phyloP scores from a whole-genome alignment of 768 basidiomycete species.

The Lepiota venenata region DNA sequence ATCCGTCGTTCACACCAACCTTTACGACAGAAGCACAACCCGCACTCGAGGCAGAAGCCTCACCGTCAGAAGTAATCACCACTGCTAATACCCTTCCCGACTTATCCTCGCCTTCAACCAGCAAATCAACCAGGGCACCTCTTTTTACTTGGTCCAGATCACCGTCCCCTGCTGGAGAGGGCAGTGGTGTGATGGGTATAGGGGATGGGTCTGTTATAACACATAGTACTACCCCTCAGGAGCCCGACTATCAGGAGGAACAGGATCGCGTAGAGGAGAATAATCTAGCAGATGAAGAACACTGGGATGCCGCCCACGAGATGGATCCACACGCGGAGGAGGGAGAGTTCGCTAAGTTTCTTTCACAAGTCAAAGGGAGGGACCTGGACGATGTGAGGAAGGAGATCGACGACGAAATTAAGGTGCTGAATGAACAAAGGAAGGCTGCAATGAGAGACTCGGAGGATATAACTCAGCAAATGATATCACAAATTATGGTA shows the following conservation, averaged over 20 bases:
- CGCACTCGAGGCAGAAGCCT: background rate
- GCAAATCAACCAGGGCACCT: background rate
- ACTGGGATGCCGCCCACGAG: constrained; percentile 85
- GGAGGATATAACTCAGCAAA: constrained; percentile 93
- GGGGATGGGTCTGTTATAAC: background rate
- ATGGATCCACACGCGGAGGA: constrained; percentile 79
- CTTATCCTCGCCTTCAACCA: constrained; percentile 8
- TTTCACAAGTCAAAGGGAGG: constrained; percentile 87
- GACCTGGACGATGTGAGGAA: constrained; percentile 76
- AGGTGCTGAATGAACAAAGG: constrained; percentile 72
- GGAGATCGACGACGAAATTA: constrained; percentile 94
- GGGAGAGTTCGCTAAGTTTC: constrained; percentile 87
- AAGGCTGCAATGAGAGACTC: constrained; percentile 91
- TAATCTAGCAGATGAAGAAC: constrained; percentile 19
- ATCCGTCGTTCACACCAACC: background rate
- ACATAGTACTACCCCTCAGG: background rate
- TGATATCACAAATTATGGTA: constrained; percentile 85
- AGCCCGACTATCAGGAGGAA: constrained; percentile 1
- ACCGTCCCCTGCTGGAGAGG: background rate
- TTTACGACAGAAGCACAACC: background rate
- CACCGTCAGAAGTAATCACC: constrained; percentile 7
- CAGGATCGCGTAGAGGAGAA: constrained; percentile 10
- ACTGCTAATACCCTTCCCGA: constrained; percentile 16
- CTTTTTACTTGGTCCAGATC: constrained; percentile 7
- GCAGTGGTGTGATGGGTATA: background rate